Evolutionary conservation across 129 eudicot species (phyloP).

Genomic region (Flaveria linearis): DNA sequence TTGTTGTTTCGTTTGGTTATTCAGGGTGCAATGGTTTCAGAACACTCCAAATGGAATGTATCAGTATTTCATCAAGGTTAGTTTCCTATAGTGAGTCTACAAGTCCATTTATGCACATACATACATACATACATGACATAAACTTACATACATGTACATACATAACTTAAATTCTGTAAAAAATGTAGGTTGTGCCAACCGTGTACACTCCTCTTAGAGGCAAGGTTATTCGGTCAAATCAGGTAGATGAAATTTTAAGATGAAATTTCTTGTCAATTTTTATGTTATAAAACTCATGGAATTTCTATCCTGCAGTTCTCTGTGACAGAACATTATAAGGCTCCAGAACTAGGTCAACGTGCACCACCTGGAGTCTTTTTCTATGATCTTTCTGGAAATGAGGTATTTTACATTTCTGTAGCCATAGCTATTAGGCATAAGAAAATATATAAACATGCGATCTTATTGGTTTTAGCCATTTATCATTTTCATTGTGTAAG

Average conservation of each 20-base stretch:
- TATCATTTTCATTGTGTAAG: not conserved
- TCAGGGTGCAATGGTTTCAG: constrained; percentile 72
- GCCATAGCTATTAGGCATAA: not conserved
- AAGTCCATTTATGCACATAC: too few relatives aligned
- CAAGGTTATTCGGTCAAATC: constrained; percentile 70
- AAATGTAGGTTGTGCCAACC: too few relatives aligned
- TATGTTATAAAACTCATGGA: constrained; percentile 2
- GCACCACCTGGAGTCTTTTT: constrained; percentile 81
- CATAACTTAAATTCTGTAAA: not conserved
- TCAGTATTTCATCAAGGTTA: constrained; percentile 84
- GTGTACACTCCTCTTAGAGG: constrained; percentile 74
- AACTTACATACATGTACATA: not conserved
- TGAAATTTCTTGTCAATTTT: not conserved
- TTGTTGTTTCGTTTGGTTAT: not conserved
- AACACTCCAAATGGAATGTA: constrained; percentile 60
- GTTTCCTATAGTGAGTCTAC: constrained; percentile 23
- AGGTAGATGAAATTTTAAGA: constrained; percentile 44
- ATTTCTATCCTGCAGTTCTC: constrained; percentile 60
- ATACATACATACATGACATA: too few relatives aligned
- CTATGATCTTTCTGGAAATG: constrained; percentile 85
- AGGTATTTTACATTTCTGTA: constrained; percentile 47
- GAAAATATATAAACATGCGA: not conserved
- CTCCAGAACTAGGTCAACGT: constrained; percentile 56
- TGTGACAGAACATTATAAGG: constrained; percentile 81
- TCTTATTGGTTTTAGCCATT: not conserved